Percentiles rank a stretch among this genome's conserved stretches.
phyloP scores from a whole-genome alignment of 345 rosid genomes.

The Arabidopsis suecica region DNA sequence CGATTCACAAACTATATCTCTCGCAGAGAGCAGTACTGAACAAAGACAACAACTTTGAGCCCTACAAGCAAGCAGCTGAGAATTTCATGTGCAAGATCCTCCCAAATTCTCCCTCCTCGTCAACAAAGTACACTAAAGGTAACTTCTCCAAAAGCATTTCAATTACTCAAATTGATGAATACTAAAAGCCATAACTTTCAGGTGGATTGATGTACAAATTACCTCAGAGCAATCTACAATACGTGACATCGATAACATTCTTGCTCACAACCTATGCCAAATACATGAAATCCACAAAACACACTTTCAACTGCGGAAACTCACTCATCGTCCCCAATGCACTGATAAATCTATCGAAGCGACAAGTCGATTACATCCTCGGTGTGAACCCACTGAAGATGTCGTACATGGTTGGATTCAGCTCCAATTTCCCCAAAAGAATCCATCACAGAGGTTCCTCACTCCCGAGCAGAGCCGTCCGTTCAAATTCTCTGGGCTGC shows the following conservation, averaged over 20 bases:
- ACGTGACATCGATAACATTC: slow-evolving; percentile 80
- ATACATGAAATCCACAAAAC: slow-evolving; percentile 65
- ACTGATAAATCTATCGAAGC: slow-evolving; percentile 63
- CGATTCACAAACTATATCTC: slow-evolving; percentile 54
- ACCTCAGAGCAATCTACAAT: slow-evolving; percentile 78
- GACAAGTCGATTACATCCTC: slow-evolving; percentile 82
- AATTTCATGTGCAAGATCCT: slow-evolving; percentile 84
- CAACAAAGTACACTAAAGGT: slow-evolving; percentile 86
- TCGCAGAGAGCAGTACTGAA: slow-evolving; percentile 46
- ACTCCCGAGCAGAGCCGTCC: slow-evolving; percentile 58
- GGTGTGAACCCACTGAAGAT: slow-evolving; percentile 75
- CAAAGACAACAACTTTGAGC: slow-evolving; percentile 64
- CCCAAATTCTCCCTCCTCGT: slow-evolving; percentile 76
- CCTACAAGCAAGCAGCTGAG: slow-evolving; percentile 72
- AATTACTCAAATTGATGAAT: neutral
- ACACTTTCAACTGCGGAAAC: slow-evolving; percentile 72
- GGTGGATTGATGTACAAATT: slow-evolving; percentile 88
- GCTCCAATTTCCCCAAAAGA: slow-evolving; percentile 61
- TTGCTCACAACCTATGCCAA: slow-evolving; percentile 80
- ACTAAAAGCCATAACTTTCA: slow-evolving; percentile 17
- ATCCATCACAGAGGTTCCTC: slow-evolving; percentile 84
- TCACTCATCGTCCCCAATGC: slow-evolving; percentile 55
- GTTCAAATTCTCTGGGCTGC: slow-evolving; percentile 53
- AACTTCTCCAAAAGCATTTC: neutral
- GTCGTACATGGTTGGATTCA: slow-evolving; percentile 93